These are phyloP conservation scores for Cornus florida DNA, from an alignment of 148 eudicot species.

Conservation along the genomic window DNA sequence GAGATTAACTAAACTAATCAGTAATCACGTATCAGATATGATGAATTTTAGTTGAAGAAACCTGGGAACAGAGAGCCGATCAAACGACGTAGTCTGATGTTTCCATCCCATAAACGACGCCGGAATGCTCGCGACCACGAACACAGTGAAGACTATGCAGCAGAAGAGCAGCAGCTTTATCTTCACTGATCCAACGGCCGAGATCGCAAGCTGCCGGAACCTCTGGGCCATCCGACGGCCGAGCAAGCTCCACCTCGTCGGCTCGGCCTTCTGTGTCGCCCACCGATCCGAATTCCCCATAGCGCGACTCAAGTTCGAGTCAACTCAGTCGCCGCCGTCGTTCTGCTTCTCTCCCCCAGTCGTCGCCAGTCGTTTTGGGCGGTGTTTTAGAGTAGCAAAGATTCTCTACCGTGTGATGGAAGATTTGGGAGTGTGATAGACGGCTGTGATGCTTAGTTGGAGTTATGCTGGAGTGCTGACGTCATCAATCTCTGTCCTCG, in stretches of 20 bases:
- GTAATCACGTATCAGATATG: background rate
- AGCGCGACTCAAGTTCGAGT: background rate
- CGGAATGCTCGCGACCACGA: slow-evolving; percentile 39
- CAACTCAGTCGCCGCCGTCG: background rate
- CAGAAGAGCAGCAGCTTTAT: slow-evolving; percentile 50
- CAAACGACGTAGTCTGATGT: slow-evolving; percentile 18
- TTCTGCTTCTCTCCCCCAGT: slow-evolving; percentile 4
- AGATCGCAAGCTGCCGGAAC: slow-evolving; percentile 41
- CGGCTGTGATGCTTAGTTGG: background rate
- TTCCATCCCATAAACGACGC: slow-evolving; percentile 48
- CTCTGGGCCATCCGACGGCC: slow-evolving; percentile 53
- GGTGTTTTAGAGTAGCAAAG: too few species aligned
- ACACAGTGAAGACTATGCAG: slow-evolving; percentile 37
- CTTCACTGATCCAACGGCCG: slow-evolving; percentile 56
- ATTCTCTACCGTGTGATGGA: background rate
- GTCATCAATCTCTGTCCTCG: background rate
- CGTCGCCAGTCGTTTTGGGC: background rate
- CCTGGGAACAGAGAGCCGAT: slow-evolving; percentile 32
- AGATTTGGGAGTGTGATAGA: background rate
- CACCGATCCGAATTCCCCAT: background rate
- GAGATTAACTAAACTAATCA: background rate
- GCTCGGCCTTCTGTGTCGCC: slow-evolving; percentile 1
- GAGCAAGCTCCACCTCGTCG: slow-evolving; percentile 51
- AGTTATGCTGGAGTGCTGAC: too few species aligned
- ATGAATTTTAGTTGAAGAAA: slow-evolving; percentile 8